phyloP scores from a whole-genome alignment of 2,329 filamentous ascomycete genomes.

The Neofusicoccum laricinum region DNA sequence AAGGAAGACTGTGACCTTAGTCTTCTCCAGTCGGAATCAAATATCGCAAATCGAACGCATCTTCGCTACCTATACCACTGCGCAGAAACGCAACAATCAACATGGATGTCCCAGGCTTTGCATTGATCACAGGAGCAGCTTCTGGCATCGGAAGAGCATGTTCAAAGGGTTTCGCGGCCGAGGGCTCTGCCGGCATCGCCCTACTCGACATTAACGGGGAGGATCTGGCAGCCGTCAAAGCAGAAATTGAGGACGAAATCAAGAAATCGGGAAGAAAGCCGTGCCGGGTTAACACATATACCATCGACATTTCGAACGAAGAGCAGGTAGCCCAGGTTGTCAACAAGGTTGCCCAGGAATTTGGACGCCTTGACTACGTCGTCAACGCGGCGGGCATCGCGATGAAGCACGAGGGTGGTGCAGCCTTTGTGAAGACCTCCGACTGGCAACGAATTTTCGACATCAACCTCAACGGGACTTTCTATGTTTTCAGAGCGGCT shows the following conservation, averaged over 20 bases:
- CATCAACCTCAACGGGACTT: constrained; percentile 44
- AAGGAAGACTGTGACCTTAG: no score
- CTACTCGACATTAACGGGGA: constrained; percentile 23
- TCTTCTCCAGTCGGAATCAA: no score
- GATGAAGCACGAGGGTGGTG: constrained; percentile 38
- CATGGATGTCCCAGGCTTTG: constrained; percentile 27
- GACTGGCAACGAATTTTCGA: constrained; percentile 43
- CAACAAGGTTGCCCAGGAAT: constrained; percentile 25
- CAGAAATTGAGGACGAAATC: constrained; percentile 17
- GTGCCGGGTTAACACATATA: no score
- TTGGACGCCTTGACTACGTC: constrained; percentile 41
- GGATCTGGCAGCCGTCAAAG: constrained; percentile 19
- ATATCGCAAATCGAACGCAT: no score
- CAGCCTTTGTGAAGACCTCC: constrained; percentile 33
- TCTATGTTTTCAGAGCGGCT: constrained; percentile 41
- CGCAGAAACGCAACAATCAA: background rate
- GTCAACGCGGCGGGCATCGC: constrained; percentile 43
- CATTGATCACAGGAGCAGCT: constrained; percentile 23
- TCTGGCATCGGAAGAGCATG: constrained; percentile 24
- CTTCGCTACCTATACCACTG: no score
- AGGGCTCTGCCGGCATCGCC: constrained; percentile 23
- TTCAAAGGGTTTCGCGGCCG: constrained; percentile 22
- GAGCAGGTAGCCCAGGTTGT: constrained; percentile 26
- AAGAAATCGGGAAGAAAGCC: no score
- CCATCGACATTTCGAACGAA: no score